These are phyloP conservation scores for Chlorella variabilis DNA, from an alignment of 163 green algal genomes.

Conservation along the genomic window DNA sequence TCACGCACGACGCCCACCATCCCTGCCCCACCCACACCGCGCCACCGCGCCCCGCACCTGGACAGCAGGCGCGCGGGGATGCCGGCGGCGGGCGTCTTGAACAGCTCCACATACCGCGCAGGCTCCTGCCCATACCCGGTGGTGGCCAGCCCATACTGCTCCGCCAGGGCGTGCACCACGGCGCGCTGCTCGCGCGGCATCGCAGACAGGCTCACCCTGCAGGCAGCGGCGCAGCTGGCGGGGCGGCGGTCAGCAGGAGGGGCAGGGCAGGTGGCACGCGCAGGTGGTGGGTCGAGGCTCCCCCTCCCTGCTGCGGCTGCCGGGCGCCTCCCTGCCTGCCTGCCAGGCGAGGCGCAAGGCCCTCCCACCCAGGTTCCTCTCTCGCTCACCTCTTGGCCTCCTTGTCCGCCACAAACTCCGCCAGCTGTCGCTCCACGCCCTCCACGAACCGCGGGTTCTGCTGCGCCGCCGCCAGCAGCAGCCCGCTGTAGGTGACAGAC, in stretches of 20 bases:
- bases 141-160: conserved; percentile 57
- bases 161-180: conserved; percentile 55
- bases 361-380: no score
- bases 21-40: background rate
- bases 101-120: conserved; percentile 51
- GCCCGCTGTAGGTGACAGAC: conserved; percentile 28
- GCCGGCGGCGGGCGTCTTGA: conserved; percentile 43
- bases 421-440: conserved; percentile 56
- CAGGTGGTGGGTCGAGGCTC: no score
- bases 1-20: no score
- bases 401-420: conserved; percentile 46
- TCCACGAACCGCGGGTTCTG: conserved; percentile 34
- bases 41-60: conserved; percentile 16
- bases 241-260: no score
- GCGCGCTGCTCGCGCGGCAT: conserved; percentile 46
- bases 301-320: no score
- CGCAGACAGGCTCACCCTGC: conserved; percentile 38
- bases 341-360: no score
- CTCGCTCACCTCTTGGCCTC: conserved; percentile 25
- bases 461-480: conserved; percentile 44
- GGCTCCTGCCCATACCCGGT: conserved; percentile 48
- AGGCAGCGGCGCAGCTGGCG: background rate
- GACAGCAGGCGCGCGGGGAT: conserved; percentile 48
- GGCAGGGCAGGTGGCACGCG: no score
- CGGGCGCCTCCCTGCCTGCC: no score